Conservation (phyloP, 495 filamentous ascomycete species). For the Penicillium bialowiezense region DNA sequence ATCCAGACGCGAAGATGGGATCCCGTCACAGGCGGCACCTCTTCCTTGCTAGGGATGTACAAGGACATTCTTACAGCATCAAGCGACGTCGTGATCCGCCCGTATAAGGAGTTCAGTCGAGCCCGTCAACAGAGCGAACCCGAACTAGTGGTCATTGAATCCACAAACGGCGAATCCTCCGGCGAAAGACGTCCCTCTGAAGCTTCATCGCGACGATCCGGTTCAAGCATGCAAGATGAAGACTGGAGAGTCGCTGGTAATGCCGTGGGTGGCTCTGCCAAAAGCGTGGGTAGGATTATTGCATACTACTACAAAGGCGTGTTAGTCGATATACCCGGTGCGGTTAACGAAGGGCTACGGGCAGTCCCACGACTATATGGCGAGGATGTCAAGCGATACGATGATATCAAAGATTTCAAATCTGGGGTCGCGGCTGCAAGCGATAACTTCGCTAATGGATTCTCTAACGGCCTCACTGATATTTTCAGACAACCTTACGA, state of each 20-base stretch:
- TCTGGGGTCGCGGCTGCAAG: constrained; percentile 30
- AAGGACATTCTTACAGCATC: constrained; percentile 26
- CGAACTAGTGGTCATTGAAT: constrained; percentile 4
- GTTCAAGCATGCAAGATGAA: neutral
- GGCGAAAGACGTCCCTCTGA: neutral
- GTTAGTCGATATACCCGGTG: constrained; percentile 65
- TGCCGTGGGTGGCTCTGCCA: constrained; percentile 27
- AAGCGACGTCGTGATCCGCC: constrained; percentile 32
- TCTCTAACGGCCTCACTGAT: constrained; percentile 72
- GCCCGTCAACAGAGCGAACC: constrained; percentile 6
- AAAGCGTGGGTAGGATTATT: constrained; percentile 33
- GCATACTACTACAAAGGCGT: constrained; percentile 33
- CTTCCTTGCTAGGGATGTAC: constrained; percentile 22
- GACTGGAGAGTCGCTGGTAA: constrained; percentile 14
- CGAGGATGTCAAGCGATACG: constrained; percentile 44
- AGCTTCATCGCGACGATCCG: neutral
- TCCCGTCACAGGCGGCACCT: constrained; percentile 46
- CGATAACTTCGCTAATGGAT: constrained; percentile 65
- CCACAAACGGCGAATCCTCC: neutral
- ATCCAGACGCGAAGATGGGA: constrained; percentile 41
- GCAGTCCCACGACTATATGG: constrained; percentile 80
- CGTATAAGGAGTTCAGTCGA: constrained; percentile 27
- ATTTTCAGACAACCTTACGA: constrained; percentile 63
- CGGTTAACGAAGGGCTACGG: constrained; percentile 77
- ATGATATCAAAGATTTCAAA: constrained; percentile 34